Base-by-base conservation (phyloP, 805 yeast genomes). In the Lachancea meyersii region DNA sequence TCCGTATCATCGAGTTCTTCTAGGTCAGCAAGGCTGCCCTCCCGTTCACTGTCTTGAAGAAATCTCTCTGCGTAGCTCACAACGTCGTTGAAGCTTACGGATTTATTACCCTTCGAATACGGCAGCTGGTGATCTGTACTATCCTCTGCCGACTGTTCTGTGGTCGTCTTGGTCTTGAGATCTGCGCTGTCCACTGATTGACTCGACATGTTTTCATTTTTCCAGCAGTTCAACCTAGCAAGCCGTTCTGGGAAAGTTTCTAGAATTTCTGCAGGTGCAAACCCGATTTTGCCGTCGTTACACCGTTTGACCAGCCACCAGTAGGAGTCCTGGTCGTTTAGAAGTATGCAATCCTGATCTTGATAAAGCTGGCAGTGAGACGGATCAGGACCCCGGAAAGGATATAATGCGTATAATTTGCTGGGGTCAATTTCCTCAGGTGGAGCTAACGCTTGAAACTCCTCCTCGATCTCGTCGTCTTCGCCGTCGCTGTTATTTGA, bases 201-300 rank as follows among this genome's bases (percentile, higher is more conserved):
- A 4, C 56, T 49, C 8, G 58, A 49, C 54, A 60, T 53, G 40
- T 82, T 86, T 61, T 86, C 96, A 64, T 91, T 91, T 52, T 86
- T 82, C 77, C 91, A 86, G 64, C 96, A 86, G 60, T 93, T 93
- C 31, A 89, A 69, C 43, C 97, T 72, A 0, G 98, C 98, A 41
- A 93, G 65, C 45, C 97, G 71, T 64, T 93, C 98, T 36, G 80
- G 83, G 48, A 86, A 88, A 0, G 96, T 86, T 63, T 93, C 98
- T 28, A 93, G 67, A 45, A 93, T 79, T 61, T 93, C 98, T 1
- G 97, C 97, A 1, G 98, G 98, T 2, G 94, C 94, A 68, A 89
- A 93, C 1, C 98, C 98, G 41, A 91, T 79, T 51, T 79, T 74
- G 2, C 80, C 80, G 58, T 80, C 84, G 35, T 59, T 63, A 32